phyloP scores from a whole-genome alignment of 2,329 filamentous ascomycete species.

The Fusarium redolens region DNA sequence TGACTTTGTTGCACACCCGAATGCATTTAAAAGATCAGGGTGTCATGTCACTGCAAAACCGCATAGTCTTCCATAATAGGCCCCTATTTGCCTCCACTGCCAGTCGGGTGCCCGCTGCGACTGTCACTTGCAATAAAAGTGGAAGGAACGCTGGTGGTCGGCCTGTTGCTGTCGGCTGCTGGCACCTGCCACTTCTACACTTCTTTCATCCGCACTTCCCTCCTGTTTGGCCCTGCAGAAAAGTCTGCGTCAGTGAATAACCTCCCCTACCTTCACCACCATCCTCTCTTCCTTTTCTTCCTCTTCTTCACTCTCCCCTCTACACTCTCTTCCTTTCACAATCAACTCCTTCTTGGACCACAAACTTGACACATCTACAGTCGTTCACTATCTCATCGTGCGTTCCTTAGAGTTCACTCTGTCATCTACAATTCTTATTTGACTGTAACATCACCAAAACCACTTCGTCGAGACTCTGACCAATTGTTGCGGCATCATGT shows the following conservation, averaged over 20 bases:
- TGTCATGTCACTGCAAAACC: background rate
- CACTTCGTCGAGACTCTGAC: conserved; percentile 8
- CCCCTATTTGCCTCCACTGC: conserved; percentile 2
- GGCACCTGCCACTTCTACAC: conserved; percentile 23
- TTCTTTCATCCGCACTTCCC: conserved; percentile 40
- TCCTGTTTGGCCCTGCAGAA: conserved; percentile 36
- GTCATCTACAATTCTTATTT: conserved; percentile 43
- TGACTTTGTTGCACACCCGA: background rate
- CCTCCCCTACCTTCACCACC: conserved; percentile 33
- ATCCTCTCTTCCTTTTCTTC: conserved; percentile 25
- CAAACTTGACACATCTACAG: conserved; percentile 39
- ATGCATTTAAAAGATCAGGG: background rate
- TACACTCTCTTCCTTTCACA: conserved; percentile 15
- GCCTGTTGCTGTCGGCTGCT: conserved; percentile 30
- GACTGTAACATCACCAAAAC: conserved; percentile 14
- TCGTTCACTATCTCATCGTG: conserved; percentile 46
- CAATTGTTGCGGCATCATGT: conserved; percentile 43
- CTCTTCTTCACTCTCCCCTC: conserved; percentile 24
- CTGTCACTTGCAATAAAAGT: background rate
- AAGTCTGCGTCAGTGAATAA: conserved; percentile 44
- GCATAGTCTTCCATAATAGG: background rate
- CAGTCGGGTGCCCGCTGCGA: conserved; percentile 24
- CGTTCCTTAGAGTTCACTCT: conserved; percentile 43
- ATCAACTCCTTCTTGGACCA: conserved; percentile 34
- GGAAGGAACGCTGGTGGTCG: conserved; percentile 21